These are phyloP conservation scores for Kodamaea neixiangensis DNA, from an alignment of 805 yeast species.

Conservation along the genomic window DNA sequence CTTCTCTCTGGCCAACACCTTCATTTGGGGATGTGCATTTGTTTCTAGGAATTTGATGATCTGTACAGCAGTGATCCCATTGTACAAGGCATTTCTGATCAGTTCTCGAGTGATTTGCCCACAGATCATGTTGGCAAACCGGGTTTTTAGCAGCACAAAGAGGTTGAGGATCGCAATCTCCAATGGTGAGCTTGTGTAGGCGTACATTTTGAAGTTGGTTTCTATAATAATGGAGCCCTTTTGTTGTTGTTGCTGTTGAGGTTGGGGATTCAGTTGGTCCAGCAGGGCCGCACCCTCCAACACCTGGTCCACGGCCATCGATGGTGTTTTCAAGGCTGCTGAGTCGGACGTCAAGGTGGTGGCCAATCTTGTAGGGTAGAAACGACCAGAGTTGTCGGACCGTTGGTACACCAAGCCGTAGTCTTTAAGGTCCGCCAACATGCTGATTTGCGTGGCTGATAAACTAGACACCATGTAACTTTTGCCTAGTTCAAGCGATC, in stretches of 20 bases:
- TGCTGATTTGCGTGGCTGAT: slow-evolving; percentile 76
- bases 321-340: slow-evolving; percentile 67
- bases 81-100: slow-evolving; percentile 74
- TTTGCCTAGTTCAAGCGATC: slow-evolving; percentile 87
- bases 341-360: slow-evolving; percentile 88
- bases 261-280: slow-evolving; percentile 15
- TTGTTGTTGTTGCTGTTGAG: slow-evolving; percentile 9
- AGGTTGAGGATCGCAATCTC: slow-evolving; percentile 91
- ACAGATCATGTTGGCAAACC: slow-evolving; percentile 90
- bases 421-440: slow-evolving; percentile 88
- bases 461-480: slow-evolving; percentile 73
- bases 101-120: slow-evolving; percentile 94
- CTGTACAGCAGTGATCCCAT: slow-evolving; percentile 95
- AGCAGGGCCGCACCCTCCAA: slow-evolving; percentile 34
- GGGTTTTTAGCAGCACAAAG: slow-evolving; percentile 79
- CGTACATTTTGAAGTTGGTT: slow-evolving; percentile 90
- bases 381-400: slow-evolving; percentile 55
- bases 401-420: slow-evolving; percentile 82
- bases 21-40: slow-evolving; percentile 94
- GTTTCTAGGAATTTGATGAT: slow-evolving; percentile 84
- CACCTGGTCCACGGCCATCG: slow-evolving; percentile 74
- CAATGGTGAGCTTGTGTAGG: slow-evolving; percentile 90
- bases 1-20: slow-evolving; percentile 67
- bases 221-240: slow-evolving; percentile 82
- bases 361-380: slow-evolving; percentile 89